Conservation (phyloP, 2,329 filamentous ascomycete species). For the Cladosporium sp. region DNA sequence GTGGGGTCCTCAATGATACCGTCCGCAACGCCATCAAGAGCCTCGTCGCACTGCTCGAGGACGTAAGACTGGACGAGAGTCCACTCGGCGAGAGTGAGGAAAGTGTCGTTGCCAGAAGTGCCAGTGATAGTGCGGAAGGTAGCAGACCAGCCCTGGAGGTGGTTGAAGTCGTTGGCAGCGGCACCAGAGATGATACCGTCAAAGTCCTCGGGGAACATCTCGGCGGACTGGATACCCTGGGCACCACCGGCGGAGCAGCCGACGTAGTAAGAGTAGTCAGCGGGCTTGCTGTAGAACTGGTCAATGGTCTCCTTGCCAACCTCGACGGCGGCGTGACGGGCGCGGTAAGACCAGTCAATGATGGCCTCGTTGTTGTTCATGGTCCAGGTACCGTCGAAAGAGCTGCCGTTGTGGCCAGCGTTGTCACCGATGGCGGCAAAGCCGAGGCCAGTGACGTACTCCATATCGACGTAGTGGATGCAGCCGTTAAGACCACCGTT, state of each 20-base stretch:
- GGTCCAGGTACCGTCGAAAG: slow-evolving; percentile 29
- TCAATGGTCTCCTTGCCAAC: slow-evolving; percentile 31
- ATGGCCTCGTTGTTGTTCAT: slow-evolving; percentile 28
- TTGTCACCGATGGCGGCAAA: slow-evolving; percentile 33
- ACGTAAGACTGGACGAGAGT: slow-evolving; percentile 39
- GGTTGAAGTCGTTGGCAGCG: slow-evolving; percentile 41
- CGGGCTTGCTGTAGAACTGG: slow-evolving; percentile 35
- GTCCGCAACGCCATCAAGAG: slow-evolving; percentile 45
- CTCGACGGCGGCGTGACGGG: slow-evolving; percentile 29
- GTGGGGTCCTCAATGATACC: slow-evolving; percentile 45
- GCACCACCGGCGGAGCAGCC: slow-evolving; percentile 47
- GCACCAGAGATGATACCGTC: slow-evolving; percentile 45
- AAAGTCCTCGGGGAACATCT: slow-evolving; percentile 44
- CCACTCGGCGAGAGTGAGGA: slow-evolving; percentile 39
- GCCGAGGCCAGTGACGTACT: slow-evolving; percentile 28
- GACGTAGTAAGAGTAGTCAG: slow-evolving; percentile 43
- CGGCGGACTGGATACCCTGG: slow-evolving; percentile 44
- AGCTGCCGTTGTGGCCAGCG: slow-evolving; percentile 29
- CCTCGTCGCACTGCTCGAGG: slow-evolving; percentile 47
- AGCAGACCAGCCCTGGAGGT: slow-evolving; percentile 41
- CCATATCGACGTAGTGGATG: slow-evolving; percentile 30
- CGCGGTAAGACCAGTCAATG: slow-evolving; percentile 31
- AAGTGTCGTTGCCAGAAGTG: slow-evolving; percentile 36
- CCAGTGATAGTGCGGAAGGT: slow-evolving; percentile 40
- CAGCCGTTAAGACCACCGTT: slow-evolving; percentile 33